Evolutionary conservation across 2,329 filamentous ascomycete genomes (phyloP), one percentile per base, ranked within the genome.

Genomic region (Pseudogymnoascus sp.): DNA sequence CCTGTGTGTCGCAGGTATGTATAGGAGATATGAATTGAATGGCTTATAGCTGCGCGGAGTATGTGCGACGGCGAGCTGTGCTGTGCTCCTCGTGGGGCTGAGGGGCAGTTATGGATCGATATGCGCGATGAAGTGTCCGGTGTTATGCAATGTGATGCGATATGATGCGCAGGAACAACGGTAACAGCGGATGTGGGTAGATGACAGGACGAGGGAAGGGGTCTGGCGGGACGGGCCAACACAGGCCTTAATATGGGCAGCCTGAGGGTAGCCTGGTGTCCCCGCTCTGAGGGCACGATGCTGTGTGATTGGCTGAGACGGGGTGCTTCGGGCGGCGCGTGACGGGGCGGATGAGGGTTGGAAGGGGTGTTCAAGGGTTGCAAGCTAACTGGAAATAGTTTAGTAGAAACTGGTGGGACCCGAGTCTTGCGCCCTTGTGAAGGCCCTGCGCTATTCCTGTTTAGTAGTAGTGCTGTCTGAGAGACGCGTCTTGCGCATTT

Each of bases 111-210:
- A 56, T 34, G 9, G 49, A 34, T 56, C 49, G 28, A 36, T 56
- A 56, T 56, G 49, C 28, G 49, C 28, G 5, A 11, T 56, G 28
- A 56, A 56, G 28, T 56, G 46, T 28, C 46, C 46, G 25, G 46
- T 56, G 28, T 56, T 56, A 56, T 56, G 49, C 49, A 56, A 28
- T 56, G 49, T 28, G 49, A 56, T 56, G 49, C 49, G 49, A 56
- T 56, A 56, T 56, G 49, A 56, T 56, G 49, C 49, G 49, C 49
- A 56, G 49, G 49, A 56, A 56, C 49, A 56, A 56, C 28, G 49
- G 49, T 21, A 21, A 56, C 49, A 56, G 11, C 28, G 49, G 49
- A 56, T 34, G 49, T 56, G 49, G 49, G 49, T 56, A 28, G 49
- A 56, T 56, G 28, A 56, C 49, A 56, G 49, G 49, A 56, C 49